Evolutionary conservation across 768 basidiomycete species (phyloP).

Genomic region (Phallus indusiatus): DNA sequence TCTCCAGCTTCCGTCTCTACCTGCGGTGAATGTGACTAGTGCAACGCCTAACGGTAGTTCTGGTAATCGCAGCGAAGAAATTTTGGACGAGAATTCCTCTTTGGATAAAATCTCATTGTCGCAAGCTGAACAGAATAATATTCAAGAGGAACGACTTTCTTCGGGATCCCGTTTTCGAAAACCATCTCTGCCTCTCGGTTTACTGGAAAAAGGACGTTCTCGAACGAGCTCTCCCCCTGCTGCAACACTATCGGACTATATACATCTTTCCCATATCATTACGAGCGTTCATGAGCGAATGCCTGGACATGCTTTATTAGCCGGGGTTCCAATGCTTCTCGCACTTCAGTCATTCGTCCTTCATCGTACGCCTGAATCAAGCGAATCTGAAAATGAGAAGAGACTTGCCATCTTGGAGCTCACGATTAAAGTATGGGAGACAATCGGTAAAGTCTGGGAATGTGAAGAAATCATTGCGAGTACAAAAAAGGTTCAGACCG

Average conservation of each 20-base stretch:
- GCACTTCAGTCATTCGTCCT: conserved; percentile 48
- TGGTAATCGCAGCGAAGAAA: conserved; percentile 15
- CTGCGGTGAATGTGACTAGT: conserved; percentile 23
- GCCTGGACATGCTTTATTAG: conserved; percentile 66
- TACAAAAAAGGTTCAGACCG: conserved; percentile 43
- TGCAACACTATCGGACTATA: conserved; percentile 68
- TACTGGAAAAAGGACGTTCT: conserved; percentile 8
- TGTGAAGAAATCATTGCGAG: conserved; percentile 41
- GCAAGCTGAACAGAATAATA: neutral
- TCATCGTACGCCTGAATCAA: conserved; percentile 27
- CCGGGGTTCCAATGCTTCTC: conserved; percentile 81
- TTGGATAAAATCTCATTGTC: conserved; percentile 14
- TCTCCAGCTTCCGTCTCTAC: conserved; percentile 13
- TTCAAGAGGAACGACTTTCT: conserved; percentile 24
- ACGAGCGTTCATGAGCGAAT: conserved; percentile 56
- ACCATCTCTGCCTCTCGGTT: conserved; percentile 10
- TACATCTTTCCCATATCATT: conserved; percentile 59
- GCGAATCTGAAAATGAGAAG: conserved; percentile 24
- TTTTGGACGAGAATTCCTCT: conserved; percentile 19
- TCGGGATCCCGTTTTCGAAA: conserved; percentile 4
- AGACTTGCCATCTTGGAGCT: conserved; percentile 51
- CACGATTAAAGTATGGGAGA: conserved; percentile 54
- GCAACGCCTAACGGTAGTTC: conserved; percentile 21
- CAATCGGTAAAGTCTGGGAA: conserved; percentile 65
- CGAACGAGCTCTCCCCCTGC: conserved; percentile 23